Percentiles rank a stretch among this genome's conserved stretches.
Evolutionary conservation across 306 rosid species (phyloP).

Genomic region (Adenanthera pavonina): DNA sequence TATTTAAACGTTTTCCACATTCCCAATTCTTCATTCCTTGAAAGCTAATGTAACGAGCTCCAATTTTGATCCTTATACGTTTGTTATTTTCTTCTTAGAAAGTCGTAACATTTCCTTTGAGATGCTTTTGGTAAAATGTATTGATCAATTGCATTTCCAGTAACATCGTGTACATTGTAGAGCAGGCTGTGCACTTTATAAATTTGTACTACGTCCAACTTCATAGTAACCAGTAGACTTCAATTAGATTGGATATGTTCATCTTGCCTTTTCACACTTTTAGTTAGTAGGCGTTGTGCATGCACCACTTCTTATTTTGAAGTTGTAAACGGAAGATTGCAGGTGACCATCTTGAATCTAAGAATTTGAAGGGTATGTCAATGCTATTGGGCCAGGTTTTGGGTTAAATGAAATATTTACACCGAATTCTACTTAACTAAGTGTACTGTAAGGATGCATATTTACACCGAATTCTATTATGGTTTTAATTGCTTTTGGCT

Average conservation of each 20-base stretch:
- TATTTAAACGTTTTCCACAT: background rate
- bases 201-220: background rate
- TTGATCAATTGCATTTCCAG: background rate
- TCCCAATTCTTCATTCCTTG: background rate
- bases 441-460: background rate
- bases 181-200: background rate
- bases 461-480: background rate
- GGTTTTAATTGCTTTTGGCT: constrained; percentile 30
- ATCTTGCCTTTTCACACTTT: background rate
- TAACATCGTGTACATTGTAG: background rate
- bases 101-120: background rate
- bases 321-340: background rate
- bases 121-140: background rate
- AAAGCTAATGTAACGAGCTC: background rate
- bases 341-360: background rate
- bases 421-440: background rate
- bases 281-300: background rate
- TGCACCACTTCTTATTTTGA: background rate
- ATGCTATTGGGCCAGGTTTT: background rate
- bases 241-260: background rate
- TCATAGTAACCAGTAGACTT: background rate
- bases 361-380: background rate
- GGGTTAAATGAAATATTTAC: background rate
- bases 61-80: background rate
- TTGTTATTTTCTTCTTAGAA: background rate